Evolutionary conservation across 2,329 filamentous ascomycete genomes (phyloP), one percentile per base, ranked within the genome.

Genomic region (Colletotrichum liaoningense): DNA sequence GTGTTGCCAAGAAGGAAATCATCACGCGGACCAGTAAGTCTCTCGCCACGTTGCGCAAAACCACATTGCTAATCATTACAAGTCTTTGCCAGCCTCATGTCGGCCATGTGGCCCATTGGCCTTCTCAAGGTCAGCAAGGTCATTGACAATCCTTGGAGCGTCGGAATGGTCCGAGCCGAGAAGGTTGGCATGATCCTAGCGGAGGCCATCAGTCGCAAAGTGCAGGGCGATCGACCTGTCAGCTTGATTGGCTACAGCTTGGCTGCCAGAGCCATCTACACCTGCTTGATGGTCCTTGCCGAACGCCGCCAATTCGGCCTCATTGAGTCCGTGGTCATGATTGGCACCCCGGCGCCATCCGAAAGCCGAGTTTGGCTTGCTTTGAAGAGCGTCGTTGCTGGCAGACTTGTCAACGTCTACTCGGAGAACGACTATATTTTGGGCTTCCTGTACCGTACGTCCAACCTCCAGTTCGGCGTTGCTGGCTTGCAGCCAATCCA

Each of bases 331-430:
- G 95, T 93, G 2, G 90, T 98, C 30, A 80, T 98, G 66, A 94
- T 98, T 80, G 96, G 96, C 1, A 89, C 93, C 0, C 95, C 96
- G 0, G 92, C 92, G 6, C 94, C 95, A 0, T 91, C 93, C 1
- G 89, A 93, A 26, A 88, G 88, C 2, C 86, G 88, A 8, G 91
- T 94, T 66, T 98, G 96, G 95, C 87, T 93, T 33, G 88, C 91
- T 6, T 88, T 98, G 79, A 92, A 94, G 75, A 93, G 91, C 72
- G 93, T 96, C 2, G 94, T 97, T 4, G 89, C 91, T 54, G 95
- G 95, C 0, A 91, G 95, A 26, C 86, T 98, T n/a, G 88, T 98
- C 79, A 98, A 98, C 77, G 95, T 97, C 4, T 98, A 93, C 81
- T 97, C 94, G 1, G 91, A 93, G 64, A 94, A 94, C 59, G 96